Evolutionary conservation across 352 stramenopile species (phyloP).

Genomic region (Phytophthora hibernalis): DNA sequence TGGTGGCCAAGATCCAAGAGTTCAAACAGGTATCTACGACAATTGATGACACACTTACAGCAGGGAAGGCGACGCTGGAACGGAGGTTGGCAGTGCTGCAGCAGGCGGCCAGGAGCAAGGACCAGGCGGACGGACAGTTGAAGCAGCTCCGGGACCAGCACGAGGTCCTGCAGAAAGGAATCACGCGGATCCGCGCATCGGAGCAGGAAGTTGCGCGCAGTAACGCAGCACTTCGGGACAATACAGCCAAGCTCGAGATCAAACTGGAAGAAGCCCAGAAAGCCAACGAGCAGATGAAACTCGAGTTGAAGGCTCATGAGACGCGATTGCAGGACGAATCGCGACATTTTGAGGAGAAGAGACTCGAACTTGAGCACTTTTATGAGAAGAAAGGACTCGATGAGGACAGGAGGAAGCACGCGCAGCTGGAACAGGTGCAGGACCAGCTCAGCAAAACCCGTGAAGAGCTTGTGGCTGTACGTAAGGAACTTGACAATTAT

Average conservation of each 20-base stretch:
- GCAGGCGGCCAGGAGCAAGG: conserved; percentile 41
- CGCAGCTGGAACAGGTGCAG: conserved; percentile 64
- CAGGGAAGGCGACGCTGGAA: conserved; percentile 45
- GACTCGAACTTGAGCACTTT: conserved; percentile 69
- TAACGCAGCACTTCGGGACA: conserved; percentile 46
- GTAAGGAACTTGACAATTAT: conserved; percentile 59
- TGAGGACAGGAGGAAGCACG: conserved; percentile 61
- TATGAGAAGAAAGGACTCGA: conserved; percentile 64
- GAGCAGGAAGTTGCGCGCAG: conserved; percentile 46
- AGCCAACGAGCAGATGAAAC: conserved; percentile 60
- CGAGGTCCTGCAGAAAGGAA: conserved; percentile 37
- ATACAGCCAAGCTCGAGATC: conserved; percentile 49
- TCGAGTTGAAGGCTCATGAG: conserved; percentile 68
- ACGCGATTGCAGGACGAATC: conserved; percentile 53
- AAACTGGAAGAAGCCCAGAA: conserved; percentile 64
- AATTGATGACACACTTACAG: conserved; percentile 47
- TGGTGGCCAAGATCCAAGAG: conserved; percentile 49
- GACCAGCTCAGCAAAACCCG: conserved; percentile 50
- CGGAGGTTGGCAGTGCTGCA: conserved; percentile 46
- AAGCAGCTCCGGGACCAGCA: conserved; percentile 45
- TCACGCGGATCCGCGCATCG: conserved; percentile 40
- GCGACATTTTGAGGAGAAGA: conserved; percentile 69
- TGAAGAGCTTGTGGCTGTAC: conserved; percentile 57
- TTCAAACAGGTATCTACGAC: conserved; percentile 36
- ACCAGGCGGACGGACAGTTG: conserved; percentile 46